Conservation (phyloP, 306 rosid genomes). For the Pyrus bretschneideri region DNA sequence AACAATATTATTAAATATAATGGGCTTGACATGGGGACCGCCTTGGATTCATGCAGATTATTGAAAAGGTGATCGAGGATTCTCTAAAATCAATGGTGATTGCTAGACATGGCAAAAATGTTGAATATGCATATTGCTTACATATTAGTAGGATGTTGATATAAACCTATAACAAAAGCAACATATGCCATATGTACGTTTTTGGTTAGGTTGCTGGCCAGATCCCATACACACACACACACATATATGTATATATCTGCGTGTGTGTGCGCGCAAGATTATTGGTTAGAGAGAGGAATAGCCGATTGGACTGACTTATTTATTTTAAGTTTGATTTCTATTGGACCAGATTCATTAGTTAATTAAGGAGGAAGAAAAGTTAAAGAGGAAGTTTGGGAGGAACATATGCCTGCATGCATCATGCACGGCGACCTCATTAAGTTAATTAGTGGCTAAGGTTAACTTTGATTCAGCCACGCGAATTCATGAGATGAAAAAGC, state of each 20-base stretch:
- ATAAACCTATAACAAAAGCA: background rate
- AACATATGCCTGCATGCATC: background rate
- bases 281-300: background rate
- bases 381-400: background rate
- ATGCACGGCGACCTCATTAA: background rate
- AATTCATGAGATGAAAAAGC: too few relatives aligned
- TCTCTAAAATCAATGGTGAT: background rate
- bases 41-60: background rate
- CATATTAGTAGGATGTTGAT: background rate
- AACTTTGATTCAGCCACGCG: background rate
- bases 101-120: background rate
- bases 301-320: background rate
- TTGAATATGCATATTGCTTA: background rate
- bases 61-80: background rate
- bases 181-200: background rate
- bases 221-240: background rate
- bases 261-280: background rate
- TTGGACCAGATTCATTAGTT: background rate
- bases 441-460: background rate
- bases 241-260: too few relatives aligned
- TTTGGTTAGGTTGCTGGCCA: background rate
- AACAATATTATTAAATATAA: background rate
- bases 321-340: background rate
- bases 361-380: background rate
- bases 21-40: background rate